These are phyloP conservation scores for Syzygium jambos DNA, from an alignment of 345 rosid species.

Conservation along the genomic window DNA sequence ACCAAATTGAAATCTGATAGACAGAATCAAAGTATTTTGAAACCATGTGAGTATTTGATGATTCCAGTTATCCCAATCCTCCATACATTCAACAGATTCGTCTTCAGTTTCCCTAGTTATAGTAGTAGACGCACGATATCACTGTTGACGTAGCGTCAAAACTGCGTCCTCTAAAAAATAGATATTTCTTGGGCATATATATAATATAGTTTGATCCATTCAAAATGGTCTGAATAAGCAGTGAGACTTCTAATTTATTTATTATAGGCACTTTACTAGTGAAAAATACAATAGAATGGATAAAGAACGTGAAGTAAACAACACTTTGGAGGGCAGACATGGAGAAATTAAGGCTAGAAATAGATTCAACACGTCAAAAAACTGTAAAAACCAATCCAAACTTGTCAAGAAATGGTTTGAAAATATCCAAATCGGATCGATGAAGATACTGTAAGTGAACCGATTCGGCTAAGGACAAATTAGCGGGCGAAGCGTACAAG, in stretches of 20 bases:
- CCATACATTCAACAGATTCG: neutral
- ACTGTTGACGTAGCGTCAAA: neutral
- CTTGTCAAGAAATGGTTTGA: neutral
- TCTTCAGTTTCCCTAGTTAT: neutral
- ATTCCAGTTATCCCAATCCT: neutral
- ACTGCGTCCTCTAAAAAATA: neutral
- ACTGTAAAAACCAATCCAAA: neutral
- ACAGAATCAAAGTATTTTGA: no score
- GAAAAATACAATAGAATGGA: neutral
- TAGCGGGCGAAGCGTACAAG: neutral
- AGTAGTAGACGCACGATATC: neutral
- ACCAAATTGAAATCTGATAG: no score
- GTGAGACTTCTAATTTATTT: neutral
- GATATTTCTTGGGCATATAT: neutral
- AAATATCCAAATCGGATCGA: neutral
- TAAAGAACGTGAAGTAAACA: neutral
- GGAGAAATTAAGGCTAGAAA: neutral
- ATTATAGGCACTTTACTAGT: neutral
- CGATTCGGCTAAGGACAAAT: neutral
- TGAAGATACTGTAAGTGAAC: neutral
- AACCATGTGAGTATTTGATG: neutral
- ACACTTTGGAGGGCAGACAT: neutral
- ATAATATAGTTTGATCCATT: neutral
- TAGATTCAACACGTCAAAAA: neutral
- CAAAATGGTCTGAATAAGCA: neutral